Conservation (phyloP, 2,329 filamentous ascomycete genomes). For the Phialophora macrospora region DNA sequence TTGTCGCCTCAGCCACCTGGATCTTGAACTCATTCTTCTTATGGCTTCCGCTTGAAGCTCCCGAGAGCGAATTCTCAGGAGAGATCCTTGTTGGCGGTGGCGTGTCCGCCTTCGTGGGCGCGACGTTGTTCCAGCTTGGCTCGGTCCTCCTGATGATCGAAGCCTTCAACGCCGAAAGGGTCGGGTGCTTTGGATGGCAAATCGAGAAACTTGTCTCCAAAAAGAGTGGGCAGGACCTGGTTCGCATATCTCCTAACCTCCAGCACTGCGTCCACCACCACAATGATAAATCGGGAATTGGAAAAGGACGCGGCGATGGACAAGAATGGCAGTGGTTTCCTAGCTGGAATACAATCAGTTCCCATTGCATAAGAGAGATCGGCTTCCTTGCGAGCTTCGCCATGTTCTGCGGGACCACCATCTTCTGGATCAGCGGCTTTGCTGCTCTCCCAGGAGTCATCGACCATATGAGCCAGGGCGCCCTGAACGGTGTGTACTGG, state of each 20-base stretch:
- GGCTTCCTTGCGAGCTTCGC: conserved; percentile 3
- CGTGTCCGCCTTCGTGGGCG: background rate
- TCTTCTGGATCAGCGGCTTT: conserved; percentile 9
- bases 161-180: conserved; percentile 2
- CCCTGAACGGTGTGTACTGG: background rate
- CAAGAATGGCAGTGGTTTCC: conserved; percentile 4
- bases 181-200: conserved; percentile 3
- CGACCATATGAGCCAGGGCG: background rate
- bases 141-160: conserved; percentile 4
- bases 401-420: background rate
- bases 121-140: conserved; percentile 1
- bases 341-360: background rate
- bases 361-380: background rate
- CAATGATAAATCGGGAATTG: background rate
- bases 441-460: background rate
- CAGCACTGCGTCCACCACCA: background rate
- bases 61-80: background rate
- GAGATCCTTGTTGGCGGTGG: background rate
- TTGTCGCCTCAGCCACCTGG: background rate
- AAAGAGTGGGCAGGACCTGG: background rate
- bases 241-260: background rate
- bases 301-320: background rate
- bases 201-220: background rate
- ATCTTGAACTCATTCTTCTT: conserved; percentile 1
- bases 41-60: background rate